Evolutionary conservation across 2,329 filamentous ascomycete genomes (phyloP).

Genomic region (Aureobasidium leucospermi): DNA sequence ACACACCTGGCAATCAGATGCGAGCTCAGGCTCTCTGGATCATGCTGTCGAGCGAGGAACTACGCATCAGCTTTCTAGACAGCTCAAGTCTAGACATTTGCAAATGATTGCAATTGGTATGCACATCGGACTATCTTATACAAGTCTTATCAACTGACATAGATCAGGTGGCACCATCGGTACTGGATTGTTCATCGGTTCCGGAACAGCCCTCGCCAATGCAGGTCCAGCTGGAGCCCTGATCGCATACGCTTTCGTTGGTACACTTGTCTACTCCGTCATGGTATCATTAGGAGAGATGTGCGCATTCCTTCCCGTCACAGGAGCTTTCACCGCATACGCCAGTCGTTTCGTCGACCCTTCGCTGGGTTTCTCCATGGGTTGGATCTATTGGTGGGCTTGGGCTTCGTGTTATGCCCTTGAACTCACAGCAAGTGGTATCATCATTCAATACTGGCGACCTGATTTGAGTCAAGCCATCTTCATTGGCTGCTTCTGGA

Average conservation of each 20-base stretch:
- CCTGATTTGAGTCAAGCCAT: conserved; percentile 35
- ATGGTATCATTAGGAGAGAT: conserved; percentile 49
- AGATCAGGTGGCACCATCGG: conserved; percentile 25
- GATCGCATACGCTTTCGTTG: conserved; percentile 38
- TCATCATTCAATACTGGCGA: conserved; percentile 35
- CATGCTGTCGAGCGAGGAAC: conserved; percentile 10
- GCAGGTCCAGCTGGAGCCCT: conserved; percentile 40
- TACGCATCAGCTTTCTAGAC: conserved; percentile 3
- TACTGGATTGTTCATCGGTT: conserved; percentile 35
- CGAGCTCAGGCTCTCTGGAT: conserved; percentile 1
- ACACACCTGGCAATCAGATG: background rate
- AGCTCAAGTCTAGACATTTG: conserved; percentile 28
- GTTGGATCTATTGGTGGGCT: conserved; percentile 39
- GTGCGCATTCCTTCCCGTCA: conserved; percentile 54
- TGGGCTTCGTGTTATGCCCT: conserved; percentile 36
- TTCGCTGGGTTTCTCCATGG: conserved; percentile 41
- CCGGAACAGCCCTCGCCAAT: conserved; percentile 30
- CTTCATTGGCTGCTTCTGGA: conserved; percentile 29
- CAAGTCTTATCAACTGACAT: background rate
- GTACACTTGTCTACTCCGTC: conserved; percentile 38
- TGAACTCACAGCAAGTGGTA: conserved; percentile 31
- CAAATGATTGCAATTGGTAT: conserved; percentile 33
- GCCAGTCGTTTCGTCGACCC: conserved; percentile 38
- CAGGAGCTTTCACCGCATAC: conserved; percentile 47
- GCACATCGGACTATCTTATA: background rate